Percentiles rank a stretch among this genome's conserved stretches.
phyloP scores from a whole-genome alignment of 768 basidiomycete genomes.

The Boletus tylopilopsis region DNA sequence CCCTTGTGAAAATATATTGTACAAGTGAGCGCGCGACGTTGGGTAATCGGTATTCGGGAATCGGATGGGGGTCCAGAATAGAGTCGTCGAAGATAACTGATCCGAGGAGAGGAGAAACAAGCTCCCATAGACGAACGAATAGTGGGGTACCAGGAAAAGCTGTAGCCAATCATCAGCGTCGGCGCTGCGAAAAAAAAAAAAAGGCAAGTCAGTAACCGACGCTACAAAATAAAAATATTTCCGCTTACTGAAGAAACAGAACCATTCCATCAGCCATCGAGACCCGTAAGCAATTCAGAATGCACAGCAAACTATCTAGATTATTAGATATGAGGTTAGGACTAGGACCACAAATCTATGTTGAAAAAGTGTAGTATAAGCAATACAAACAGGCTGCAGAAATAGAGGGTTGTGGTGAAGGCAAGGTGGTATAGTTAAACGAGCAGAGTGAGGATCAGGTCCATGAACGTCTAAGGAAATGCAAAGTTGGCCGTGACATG shows the following conservation, averaged over 20 bases:
- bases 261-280: background rate
- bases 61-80: background rate
- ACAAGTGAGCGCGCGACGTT: background rate
- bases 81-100: background rate
- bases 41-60: background rate
- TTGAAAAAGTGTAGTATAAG: slow-evolving; percentile 17
- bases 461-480: slow-evolving; percentile 20
- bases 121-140: background rate
- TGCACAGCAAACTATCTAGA: slow-evolving; percentile 23
- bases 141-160: background rate
- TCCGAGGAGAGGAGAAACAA: slow-evolving; percentile 1
- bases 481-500: slow-evolving; percentile 15
- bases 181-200: slow-evolving; percentile 9
- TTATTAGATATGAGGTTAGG: slow-evolving; percentile 23
- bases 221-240: slow-evolving; percentile 8
- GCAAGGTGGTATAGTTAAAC: slow-evolving; percentile 28
- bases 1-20: too few relatives aligned
- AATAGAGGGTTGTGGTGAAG: slow-evolving; percentile 14
- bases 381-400: slow-evolving; percentile 31
- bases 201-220: background rate
- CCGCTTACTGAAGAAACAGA: slow-evolving; percentile 21
- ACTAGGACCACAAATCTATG: slow-evolving; percentile 27
- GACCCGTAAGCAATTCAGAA: slow-evolving; percentile 14
- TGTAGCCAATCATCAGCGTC: background rate
- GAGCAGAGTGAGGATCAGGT: slow-evolving; percentile 28